Evolutionary conservation across 2,329 filamentous ascomycete genomes (phyloP), one percentile per base, ranked within the genome.

Genomic region (Aspergillus cejpii): DNA sequence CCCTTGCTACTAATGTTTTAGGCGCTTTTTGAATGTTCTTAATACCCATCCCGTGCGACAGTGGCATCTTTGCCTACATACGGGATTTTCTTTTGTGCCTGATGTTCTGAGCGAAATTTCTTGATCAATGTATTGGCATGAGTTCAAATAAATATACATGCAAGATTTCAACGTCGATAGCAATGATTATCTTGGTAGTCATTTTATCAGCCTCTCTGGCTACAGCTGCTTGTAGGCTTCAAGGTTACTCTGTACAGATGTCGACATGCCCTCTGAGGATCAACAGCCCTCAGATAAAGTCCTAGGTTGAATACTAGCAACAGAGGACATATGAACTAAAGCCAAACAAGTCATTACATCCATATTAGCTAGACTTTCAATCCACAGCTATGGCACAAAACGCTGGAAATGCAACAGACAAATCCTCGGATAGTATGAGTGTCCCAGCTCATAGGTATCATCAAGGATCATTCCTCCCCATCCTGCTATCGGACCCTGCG

Each of bases 331-430:
- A n/a, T 15, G 8, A 24, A 24, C 23, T 5, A 24, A 24, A 24
- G 23, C 23, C 23, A 24, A 24, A 24, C 31, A 34, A 52, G 40
- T 59, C 57, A 56, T 59, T 57, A 59, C 50, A 59, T 59, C 57
- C 57, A 56, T 59, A 59, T 55, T 48, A 24, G 23, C 23, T 24
- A 51, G 55, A n/a, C n/a, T 44, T 50, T 58, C 41, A 37, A 43
- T 28, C 31, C 31, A 19, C 31, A 19, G 17, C 31, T 34, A 17
- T 19, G 11, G 38, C 28, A 29, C 12, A 23, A 21, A 24, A 42
- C 36, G 36, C 36, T 38, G 20, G 23, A 38, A 23, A 38, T 26
- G 23, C 36, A 23, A 38, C 36, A 38, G 23, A 38, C n/a, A 38
- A n/a, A 12, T 3, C 36, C 7, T 19, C 14, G 20, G 12, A 26